phyloP scores from a whole-genome alignment of 805 yeast species.

The Teunomyces atbi region DNA sequence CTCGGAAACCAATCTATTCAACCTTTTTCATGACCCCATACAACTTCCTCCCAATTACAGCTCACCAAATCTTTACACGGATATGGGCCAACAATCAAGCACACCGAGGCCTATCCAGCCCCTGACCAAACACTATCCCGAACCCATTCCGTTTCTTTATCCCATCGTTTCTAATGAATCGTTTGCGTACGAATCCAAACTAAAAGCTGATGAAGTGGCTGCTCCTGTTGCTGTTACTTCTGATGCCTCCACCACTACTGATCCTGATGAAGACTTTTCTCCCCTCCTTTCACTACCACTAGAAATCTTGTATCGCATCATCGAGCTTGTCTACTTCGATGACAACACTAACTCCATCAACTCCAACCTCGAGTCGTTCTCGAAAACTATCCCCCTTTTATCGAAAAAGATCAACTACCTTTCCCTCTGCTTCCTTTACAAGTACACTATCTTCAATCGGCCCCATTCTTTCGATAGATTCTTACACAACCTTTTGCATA shows the following conservation, averaged over 20 bases:
- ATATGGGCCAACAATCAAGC: constrained; percentile 7
- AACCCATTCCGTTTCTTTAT: constrained; percentile 7
- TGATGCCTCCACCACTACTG: not conserved
- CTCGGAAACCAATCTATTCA: constrained; percentile 3
- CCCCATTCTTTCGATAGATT: constrained; percentile 79
- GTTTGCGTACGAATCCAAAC: not conserved
- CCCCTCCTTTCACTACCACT: constrained; percentile 44
- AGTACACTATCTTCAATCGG: constrained; percentile 70
- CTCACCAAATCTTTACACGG: constrained; percentile 5
- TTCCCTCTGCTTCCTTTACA: constrained; percentile 57
- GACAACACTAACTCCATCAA: constrained; percentile 52
- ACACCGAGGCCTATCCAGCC: not conserved
- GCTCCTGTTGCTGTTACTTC: too few species aligned
- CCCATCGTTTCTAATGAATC: constrained; percentile 12
- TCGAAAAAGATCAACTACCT: constrained; percentile 58
- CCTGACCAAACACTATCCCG: not conserved
- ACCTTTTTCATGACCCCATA: constrained; percentile 4
- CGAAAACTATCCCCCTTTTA: constrained; percentile 53
- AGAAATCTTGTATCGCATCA: constrained; percentile 53
- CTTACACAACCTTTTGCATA: constrained; percentile 49
- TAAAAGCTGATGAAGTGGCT: too few species aligned
- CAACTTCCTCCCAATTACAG: constrained; percentile 2
- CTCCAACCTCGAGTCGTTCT: constrained; percentile 49
- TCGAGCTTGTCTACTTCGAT: constrained; percentile 55
- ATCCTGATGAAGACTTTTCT: constrained; percentile 1